A percentile compares a stretch with the other conserved stretches of the same genome.
phyloP scores from a whole-genome alignment of 805 yeast species.

The Lipomyces yamadae region DNA sequence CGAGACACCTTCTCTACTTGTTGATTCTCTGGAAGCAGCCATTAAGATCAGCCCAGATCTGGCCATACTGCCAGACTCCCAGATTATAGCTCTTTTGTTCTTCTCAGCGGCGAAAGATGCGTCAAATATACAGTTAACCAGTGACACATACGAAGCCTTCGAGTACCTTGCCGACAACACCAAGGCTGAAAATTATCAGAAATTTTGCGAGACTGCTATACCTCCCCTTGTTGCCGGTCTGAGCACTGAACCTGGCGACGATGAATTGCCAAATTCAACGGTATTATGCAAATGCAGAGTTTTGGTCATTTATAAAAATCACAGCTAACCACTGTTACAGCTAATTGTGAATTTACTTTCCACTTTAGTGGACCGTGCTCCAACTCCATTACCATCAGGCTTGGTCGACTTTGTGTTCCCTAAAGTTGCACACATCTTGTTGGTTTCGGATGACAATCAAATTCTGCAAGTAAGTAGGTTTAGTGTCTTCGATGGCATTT shows the following conservation, averaged over 20 bases:
- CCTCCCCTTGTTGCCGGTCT: conserved; percentile 32
- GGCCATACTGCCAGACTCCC: conserved; percentile 44
- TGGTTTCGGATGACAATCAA: conserved; percentile 32
- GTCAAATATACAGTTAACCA: conserved; percentile 68
- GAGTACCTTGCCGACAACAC: conserved; percentile 57
- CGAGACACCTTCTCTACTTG: conserved; percentile 74
- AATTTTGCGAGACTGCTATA: conserved; percentile 40
- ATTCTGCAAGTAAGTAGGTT: conserved; percentile 24
- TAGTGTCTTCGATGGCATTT: not conserved
- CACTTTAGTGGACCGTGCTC: conserved; percentile 31
- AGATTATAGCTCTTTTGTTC: conserved; percentile 60
- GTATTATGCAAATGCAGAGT: conserved; percentile 6
- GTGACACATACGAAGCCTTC: conserved; percentile 72
- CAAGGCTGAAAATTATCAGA: conserved; percentile 40
- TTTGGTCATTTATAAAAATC: too few species aligned
- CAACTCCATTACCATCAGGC: conserved; percentile 34
- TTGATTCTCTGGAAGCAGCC: conserved; percentile 69
- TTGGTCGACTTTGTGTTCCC: conserved; percentile 33
- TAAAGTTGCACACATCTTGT: conserved; percentile 25
- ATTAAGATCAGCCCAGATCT: conserved; percentile 54
- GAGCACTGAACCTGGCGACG: conserved; percentile 15
- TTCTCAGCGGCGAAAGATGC: conserved; percentile 73
- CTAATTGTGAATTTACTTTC: conserved; percentile 29
- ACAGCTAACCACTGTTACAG: conserved; percentile 2
- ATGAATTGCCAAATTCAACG: conserved; percentile 17